Conservation (phyloP, 2,329 filamentous ascomycete species). For the Penicillium sclerotiorum region DNA sequence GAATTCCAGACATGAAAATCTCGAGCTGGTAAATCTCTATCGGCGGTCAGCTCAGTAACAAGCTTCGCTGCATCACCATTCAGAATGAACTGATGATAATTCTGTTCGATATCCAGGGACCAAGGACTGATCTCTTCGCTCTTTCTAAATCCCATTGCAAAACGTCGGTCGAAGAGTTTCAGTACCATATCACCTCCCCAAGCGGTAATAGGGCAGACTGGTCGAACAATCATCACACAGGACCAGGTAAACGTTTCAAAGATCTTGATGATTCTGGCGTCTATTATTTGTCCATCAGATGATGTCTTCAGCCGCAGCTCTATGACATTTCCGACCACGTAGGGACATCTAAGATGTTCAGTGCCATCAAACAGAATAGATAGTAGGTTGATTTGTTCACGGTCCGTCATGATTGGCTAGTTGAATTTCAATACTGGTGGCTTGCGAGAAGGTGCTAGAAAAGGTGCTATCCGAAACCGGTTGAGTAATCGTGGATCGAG, state of each 20-base stretch:
- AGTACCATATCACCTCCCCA: constrained; percentile 16
- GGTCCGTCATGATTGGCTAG: background rate
- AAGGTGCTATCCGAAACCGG: background rate
- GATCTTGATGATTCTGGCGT: constrained; percentile 14
- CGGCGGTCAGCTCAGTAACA: constrained; percentile 5
- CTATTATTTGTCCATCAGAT: background rate
- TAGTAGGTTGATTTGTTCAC: background rate
- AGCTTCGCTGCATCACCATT: constrained; percentile 13
- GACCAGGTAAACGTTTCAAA: constrained; percentile 23
- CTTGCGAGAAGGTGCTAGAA: background rate
- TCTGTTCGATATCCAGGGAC: constrained; percentile 12
- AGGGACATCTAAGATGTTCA: constrained; percentile 7
- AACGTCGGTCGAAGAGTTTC: constrained; percentile 24
- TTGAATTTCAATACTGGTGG: background rate
- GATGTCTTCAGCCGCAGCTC: constrained; percentile 3
- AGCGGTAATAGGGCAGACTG: constrained; percentile 1
- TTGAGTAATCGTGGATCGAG: background rate
- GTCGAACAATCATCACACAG: constrained; percentile 14
- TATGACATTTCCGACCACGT: constrained; percentile 8
- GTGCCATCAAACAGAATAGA: constrained; percentile 1
- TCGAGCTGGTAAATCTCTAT: background rate
- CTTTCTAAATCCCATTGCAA: constrained; percentile 15
- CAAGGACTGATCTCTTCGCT: constrained; percentile 12
- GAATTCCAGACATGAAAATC: constrained; percentile 9
- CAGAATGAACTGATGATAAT: constrained; percentile 17